Percentiles rank a stretch among this genome's conserved stretches.
phyloP scores from a whole-genome alignment of 805 yeast genomes.

The Candida ortonii region DNA sequence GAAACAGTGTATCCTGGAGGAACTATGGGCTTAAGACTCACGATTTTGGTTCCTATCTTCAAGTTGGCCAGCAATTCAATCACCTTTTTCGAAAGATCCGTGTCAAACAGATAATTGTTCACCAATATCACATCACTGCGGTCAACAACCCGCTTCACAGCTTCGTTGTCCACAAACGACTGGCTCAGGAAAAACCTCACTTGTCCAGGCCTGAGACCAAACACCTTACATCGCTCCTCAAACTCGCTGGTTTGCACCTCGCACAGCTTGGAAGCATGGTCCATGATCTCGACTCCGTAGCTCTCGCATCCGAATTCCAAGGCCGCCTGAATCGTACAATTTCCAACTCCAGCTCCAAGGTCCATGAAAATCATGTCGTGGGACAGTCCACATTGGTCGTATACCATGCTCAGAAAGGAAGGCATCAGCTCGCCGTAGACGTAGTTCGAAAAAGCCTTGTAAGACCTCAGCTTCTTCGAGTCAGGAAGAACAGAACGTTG shows the following conservation, averaged over 20 bases:
- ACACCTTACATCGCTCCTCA: slow-evolving; percentile 51
- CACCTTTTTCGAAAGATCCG: slow-evolving; percentile 65
- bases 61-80: slow-evolving; percentile 59
- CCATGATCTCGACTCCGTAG: slow-evolving; percentile 90
- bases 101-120: slow-evolving; percentile 82
- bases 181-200: slow-evolving; percentile 59
- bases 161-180: slow-evolving; percentile 66
- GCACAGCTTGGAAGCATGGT: slow-evolving; percentile 70
- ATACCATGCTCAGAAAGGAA: slow-evolving; percentile 64
- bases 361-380: slow-evolving; percentile 68
- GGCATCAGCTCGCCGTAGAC: slow-evolving; percentile 93
- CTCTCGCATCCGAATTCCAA: slow-evolving; percentile 79
- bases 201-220: slow-evolving; percentile 61
- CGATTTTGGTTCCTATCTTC: slow-evolving; percentile 72
- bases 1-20: slow-evolving; percentile 70
- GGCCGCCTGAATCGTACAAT: slow-evolving; percentile 86
- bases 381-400: slow-evolving; percentile 53
- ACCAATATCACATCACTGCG: slow-evolving; percentile 71
- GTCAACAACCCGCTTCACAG: slow-evolving; percentile 52
- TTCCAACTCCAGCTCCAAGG: slow-evolving; percentile 93
- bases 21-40: slow-evolving; percentile 75
- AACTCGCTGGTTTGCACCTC: slow-evolving; percentile 58
- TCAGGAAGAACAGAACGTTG: slow-evolving; percentile 77
- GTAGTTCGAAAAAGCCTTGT: slow-evolving; percentile 83
- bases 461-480: slow-evolving; percentile 57